Evolutionary conservation across 2,329 filamentous ascomycete species (phyloP).

Genomic region (Sphaerulina vaccinii): DNA sequence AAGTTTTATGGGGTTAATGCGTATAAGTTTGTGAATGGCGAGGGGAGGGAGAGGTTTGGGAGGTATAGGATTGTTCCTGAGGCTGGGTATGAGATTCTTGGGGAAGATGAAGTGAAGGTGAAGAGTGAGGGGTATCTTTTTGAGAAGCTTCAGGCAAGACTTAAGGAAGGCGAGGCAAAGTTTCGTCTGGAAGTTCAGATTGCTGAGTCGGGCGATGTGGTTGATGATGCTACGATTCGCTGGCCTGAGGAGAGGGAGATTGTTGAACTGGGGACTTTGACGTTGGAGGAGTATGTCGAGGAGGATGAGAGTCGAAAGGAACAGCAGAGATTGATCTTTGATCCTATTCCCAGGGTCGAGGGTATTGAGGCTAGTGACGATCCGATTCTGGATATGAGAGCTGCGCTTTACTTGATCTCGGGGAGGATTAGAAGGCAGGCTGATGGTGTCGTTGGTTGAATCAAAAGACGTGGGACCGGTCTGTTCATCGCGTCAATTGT

Average conservation of each 20-base stretch:
- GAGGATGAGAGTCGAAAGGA: conserved; percentile 40
- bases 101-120: conserved; percentile 39
- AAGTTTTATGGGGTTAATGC: conserved; percentile 52
- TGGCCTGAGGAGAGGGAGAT: conserved; percentile 55
- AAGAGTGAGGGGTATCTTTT: conserved; percentile 50
- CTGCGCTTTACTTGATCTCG: conserved; percentile 56
- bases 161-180: conserved; percentile 40
- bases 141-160: conserved; percentile 46
- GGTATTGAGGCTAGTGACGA: conserved; percentile 55
- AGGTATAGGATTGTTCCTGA: conserved; percentile 53
- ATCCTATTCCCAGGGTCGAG: conserved; percentile 56
- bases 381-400: conserved; percentile 57
- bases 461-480: too few relatives aligned
- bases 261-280: conserved; percentile 53
- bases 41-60: conserved; percentile 47
- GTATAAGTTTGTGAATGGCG: conserved; percentile 45
- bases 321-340: conserved; percentile 57
- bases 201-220: conserved; percentile 49
- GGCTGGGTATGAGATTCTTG: conserved; percentile 41
- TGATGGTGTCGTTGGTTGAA: neutral
- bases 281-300: conserved; percentile 42
- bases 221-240: conserved; percentile 50
- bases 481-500: too few relatives aligned
- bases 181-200: conserved; percentile 55
- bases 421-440: conserved; percentile 52